phyloP scores from a whole-genome alignment of 805 yeast genomes.

The Saturnispora serradocipensis region DNA sequence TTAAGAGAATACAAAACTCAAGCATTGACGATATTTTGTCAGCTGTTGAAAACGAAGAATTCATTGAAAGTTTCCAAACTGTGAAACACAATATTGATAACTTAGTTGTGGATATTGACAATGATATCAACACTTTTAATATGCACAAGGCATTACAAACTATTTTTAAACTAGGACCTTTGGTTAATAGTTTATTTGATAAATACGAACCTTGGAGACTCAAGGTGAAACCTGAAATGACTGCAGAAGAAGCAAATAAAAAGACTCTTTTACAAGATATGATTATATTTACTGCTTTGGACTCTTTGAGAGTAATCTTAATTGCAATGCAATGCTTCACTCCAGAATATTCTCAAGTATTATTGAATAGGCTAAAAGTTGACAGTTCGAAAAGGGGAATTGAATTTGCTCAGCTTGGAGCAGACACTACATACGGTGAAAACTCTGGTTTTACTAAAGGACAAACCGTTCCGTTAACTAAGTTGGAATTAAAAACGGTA shows the following conservation, averaged over 20 bases:
- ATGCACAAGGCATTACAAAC: conserved; percentile 46
- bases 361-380: conserved; percentile 61
- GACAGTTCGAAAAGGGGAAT: conserved; percentile 30
- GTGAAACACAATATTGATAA: conserved; percentile 29
- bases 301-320: conserved; percentile 56
- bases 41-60: conserved; percentile 10
- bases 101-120: conserved; percentile 33
- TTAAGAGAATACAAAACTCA: conserved; percentile 17
- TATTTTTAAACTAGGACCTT: conserved; percentile 51
- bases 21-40: conserved; percentile 22
- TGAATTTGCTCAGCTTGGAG: conserved; percentile 41
- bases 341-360: conserved; percentile 48
- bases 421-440: conserved; percentile 53
- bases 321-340: conserved; percentile 65
- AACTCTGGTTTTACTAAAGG: conserved; percentile 31
- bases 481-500: conserved; percentile 13
- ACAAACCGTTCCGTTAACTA: conserved; percentile 24
- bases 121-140: conserved; percentile 37
- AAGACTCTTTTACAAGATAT: conserved; percentile 34
- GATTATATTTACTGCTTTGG: conserved; percentile 58
- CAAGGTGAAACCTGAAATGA: conserved; percentile 22
- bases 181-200: conserved; percentile 63
- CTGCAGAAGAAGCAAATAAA: neutral
- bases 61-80: conserved; percentile 14
- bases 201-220: conserved; percentile 67